Evolutionary conservation across 805 yeast genomes (phyloP), one percentile per base, ranked within the genome.

Genomic region (Phaffomyces opuntiae): DNA sequence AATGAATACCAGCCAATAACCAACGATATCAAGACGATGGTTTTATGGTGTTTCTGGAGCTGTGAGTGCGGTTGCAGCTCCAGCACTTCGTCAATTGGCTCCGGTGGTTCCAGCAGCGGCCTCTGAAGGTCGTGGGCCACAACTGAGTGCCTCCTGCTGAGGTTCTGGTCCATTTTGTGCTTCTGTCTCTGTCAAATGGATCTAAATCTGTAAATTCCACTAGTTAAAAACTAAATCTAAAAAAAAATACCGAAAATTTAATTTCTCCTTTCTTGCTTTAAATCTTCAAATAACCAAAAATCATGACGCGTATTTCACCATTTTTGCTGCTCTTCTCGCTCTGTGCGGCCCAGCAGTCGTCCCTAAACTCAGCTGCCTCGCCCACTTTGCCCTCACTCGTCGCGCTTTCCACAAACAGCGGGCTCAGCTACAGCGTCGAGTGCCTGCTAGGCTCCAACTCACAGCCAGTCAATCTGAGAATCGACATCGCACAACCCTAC

Each of bases 1-100:
- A 83, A 82, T 16, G 73, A 47, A 54, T 83, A 86, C 95, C 93
- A 86, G 6, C 86, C 85, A 8, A 61, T 29, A 3, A 65, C 63
- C 14, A 52, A 52, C 5, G 31, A n/a, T 8, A 34, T 13, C 13
- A 45, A 26, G 8, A 25, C 26, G 6, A 38, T 6, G n/a, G 38
- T 11, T 2, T 45, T 45, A 19, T 45, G 24, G 7, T 21, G 24
- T 21, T 21, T 21, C 24, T 21, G 24, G 24, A 21, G 24, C 24
- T 21, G 24, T 21, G 24, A 21, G 24, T 21, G 24, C 24, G 24
- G 24, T 21, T 21, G 24, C 24, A 5, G 24, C 24, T 21, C 24
- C 24, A 21, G 7, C 7, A 6, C 7, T 21, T 21, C 24, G 3
- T 40, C 43, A 14, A 25, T 36, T 12, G 34, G 29, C 5, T 14